Evolutionary conservation across 192 early-diverging fungal species (phyloP).

Genomic region (Dissophora ornata): DNA sequence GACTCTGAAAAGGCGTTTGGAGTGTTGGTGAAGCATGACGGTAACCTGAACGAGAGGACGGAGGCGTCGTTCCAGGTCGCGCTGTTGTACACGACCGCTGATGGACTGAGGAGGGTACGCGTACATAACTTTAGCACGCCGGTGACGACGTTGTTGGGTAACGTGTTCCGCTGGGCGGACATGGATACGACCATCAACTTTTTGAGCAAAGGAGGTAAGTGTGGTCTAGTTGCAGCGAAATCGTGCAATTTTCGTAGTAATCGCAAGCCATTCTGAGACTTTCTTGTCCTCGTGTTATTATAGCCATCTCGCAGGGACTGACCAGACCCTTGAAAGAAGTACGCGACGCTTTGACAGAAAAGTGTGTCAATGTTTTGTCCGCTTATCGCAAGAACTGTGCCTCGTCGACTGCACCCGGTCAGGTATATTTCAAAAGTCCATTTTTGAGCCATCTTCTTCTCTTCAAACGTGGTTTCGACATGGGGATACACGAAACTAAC

Average conservation of each 20-base stretch:
- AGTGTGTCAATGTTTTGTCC: slow-evolving; percentile 89
- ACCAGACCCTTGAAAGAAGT: slow-evolving; percentile 78
- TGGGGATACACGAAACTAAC: too few species aligned
- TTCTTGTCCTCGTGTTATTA: too few species aligned
- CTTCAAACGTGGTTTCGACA: too few species aligned
- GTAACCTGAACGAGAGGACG: slow-evolving; percentile 85
- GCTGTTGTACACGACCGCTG: slow-evolving; percentile 92
- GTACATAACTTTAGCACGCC: slow-evolving; percentile 89
- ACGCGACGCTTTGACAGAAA: slow-evolving; percentile 84
- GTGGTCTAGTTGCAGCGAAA: too few species aligned
- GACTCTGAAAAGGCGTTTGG: slow-evolving; percentile 88
- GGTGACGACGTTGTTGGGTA: slow-evolving; percentile 78
- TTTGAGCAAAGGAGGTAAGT: slow-evolving; percentile 78
- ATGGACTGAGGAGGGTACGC: slow-evolving; percentile 89
- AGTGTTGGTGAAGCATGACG: slow-evolving; percentile 86
- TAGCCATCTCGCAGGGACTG: slow-evolving; percentile 79
- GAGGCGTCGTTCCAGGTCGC: slow-evolving; percentile 92
- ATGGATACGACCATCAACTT: slow-evolving; percentile 93
- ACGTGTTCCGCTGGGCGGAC: slow-evolving; percentile 90
- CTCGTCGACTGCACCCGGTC: slow-evolving; percentile 86
- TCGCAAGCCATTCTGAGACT: neutral
- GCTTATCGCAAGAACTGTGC: slow-evolving; percentile 95
- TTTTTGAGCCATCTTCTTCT: too few species aligned
- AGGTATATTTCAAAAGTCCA: slow-evolving; percentile 56
- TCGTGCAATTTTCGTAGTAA: too few species aligned